phyloP scores from a whole-genome alignment of 805 yeast genomes.

The Starmera caribaea region DNA sequence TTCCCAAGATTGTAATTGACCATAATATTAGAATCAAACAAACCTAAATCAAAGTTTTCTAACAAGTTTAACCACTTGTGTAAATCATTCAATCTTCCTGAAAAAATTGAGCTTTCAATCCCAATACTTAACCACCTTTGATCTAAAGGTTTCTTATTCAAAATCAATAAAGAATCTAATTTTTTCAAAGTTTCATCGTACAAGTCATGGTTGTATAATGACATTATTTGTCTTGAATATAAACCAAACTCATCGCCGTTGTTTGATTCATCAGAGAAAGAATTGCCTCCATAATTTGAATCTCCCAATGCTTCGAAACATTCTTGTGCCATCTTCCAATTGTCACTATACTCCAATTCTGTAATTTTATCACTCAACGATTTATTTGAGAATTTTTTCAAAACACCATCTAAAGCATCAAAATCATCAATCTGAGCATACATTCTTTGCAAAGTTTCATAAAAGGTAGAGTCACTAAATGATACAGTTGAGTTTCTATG shows the following conservation, averaged over 20 bases:
- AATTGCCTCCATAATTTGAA: constrained; percentile 19
- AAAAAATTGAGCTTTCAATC: constrained; percentile 61
- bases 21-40: constrained; percentile 22
- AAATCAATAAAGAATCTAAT: constrained; percentile 7
- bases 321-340: constrained; percentile 82
- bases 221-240: constrained; percentile 52
- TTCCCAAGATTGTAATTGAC: constrained; percentile 58
- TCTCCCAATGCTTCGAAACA: constrained; percentile 64
- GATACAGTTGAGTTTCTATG: constrained; percentile 30
- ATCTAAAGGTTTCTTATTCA: constrained; percentile 1
- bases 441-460: constrained; percentile 56
- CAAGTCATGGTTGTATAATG: constrained; percentile 67
- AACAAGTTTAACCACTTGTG: constrained; percentile 49
- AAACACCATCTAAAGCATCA: constrained; percentile 82
- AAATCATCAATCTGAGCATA: constrained; percentile 83
- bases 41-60: constrained; percentile 18
- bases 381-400: constrained; percentile 61
- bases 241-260: constrained; percentile 10
- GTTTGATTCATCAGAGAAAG: too few species aligned
- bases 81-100: constrained; percentile 44
- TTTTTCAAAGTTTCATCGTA: constrained; percentile 40
- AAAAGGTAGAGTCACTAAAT: constrained; percentile 25
- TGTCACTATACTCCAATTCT: constrained; percentile 75
- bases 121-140: constrained; percentile 59
- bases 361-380: constrained; percentile 66